Evolutionary conservation across 139 green algal genomes (phyloP).

Genomic region (Coelastrella sp.): DNA sequence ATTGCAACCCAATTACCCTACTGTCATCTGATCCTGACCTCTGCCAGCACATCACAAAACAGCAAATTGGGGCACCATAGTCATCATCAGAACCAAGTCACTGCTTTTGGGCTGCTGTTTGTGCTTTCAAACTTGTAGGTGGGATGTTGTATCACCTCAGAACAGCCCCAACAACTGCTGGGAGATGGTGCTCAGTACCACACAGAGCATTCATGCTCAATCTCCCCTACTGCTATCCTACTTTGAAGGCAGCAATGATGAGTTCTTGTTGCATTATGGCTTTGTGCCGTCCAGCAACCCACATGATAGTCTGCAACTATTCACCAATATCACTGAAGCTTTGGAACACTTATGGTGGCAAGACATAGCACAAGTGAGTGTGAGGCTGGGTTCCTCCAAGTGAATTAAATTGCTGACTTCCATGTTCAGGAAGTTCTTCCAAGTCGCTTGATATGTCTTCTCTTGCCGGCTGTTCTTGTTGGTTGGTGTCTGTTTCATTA

Average conservation of each 20-base stretch:
- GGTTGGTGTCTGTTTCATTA: slow-evolving; percentile 58
- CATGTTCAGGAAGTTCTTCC: too few species aligned
- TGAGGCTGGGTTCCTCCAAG: neutral
- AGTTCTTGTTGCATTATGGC: slow-evolving; percentile 81
- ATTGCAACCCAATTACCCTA: slow-evolving; percentile 59
- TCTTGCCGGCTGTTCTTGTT: too few species aligned
- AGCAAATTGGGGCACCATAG: too few species aligned
- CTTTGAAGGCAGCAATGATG: slow-evolving; percentile 87
- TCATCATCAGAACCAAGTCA: too few species aligned
- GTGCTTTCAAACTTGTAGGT: too few species aligned
- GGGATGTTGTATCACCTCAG: neutral
- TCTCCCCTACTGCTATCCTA: slow-evolving; percentile 75
- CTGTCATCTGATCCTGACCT: slow-evolving; percentile 49
- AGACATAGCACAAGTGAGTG: slow-evolving; percentile 10
- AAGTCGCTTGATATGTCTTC: too few species aligned
- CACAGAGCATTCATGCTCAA: neutral
- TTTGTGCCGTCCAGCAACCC: slow-evolving; percentile 84
- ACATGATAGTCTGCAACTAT: slow-evolving; percentile 80
- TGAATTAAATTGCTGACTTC: neutral
- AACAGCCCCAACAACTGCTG: slow-evolving; percentile 52
- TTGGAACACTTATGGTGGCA: slow-evolving; percentile 51
- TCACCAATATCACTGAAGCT: slow-evolving; percentile 63
- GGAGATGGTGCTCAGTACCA: slow-evolving; percentile 8
- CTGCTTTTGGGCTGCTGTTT: too few species aligned
- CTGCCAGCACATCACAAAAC: neutral